phyloP scores from a whole-genome alignment of 2,329 filamentous ascomycete genomes.

The Calonectria honghensis region DNA sequence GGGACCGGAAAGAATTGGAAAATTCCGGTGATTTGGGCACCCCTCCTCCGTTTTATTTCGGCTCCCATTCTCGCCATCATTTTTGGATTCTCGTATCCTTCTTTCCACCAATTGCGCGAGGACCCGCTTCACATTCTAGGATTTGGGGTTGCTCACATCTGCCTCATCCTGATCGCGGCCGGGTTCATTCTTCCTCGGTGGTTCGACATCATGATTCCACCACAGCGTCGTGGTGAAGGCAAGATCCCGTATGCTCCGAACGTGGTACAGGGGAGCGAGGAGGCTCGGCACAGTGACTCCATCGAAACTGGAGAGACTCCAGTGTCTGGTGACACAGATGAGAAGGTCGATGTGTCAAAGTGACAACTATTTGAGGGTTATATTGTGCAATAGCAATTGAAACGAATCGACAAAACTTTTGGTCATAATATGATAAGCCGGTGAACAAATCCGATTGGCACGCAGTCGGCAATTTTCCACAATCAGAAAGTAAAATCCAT shows the following conservation, averaged over 20 bases:
- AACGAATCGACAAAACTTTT: no score
- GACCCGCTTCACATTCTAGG: conserved; percentile 71
- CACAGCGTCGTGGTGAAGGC: conserved; percentile 67
- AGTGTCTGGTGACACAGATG: not conserved
- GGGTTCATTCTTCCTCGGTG: conserved; percentile 73
- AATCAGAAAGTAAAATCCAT: not conserved
- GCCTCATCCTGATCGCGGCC: conserved; percentile 66
- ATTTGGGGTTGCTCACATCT: conserved; percentile 68
- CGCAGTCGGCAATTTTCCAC: no score
- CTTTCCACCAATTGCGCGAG: conserved; percentile 67
- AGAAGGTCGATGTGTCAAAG: conserved; percentile 32
- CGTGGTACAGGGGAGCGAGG: conserved; percentile 45
- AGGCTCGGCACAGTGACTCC: conserved; percentile 42
- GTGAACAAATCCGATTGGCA: no score
- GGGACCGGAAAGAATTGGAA: conserved; percentile 73
- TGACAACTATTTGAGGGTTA: no score
- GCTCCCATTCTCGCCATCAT: conserved; percentile 71
- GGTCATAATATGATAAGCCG: no score
- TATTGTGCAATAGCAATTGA: no score
- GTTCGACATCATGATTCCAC: conserved; percentile 71
- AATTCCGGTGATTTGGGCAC: conserved; percentile 71
- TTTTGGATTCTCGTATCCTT: conserved; percentile 71
- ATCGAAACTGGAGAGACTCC: conserved; percentile 43
- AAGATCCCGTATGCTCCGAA: conserved; percentile 55
- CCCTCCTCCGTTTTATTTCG: conserved; percentile 70